Base-by-base conservation (phyloP, 208 protist genomes). In the Crithidia brevicula region DNA sequence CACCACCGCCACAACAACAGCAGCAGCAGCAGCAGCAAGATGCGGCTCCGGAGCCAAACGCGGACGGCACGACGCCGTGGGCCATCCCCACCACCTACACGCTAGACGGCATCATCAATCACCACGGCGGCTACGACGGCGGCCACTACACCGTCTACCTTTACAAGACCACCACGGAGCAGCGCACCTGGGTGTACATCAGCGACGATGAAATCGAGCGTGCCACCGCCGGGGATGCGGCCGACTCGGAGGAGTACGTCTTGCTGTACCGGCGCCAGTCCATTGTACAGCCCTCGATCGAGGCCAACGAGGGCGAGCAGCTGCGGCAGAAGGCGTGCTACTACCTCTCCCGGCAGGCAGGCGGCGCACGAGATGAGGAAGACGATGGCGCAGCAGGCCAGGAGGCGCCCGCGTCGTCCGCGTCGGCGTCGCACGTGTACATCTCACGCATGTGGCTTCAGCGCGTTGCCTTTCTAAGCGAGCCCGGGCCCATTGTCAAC, bases 61-160 rank as follows among this genome's bases (percentile, higher is more conserved):
- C 67, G 56, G 30, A 65, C 46, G 59, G 40, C 2, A 34, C 20
- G 13, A 28, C 47, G 22, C 30, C 43, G 62, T 58, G 42, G 38
- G 53, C 60, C 33, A 74, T 83, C 28, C 63, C 80, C 13, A 70
- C 83, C 46, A 94, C 87, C 25, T 97, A 96, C 82, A 83, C 89
- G 15, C 77, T 97, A 16, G 82, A 88, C 28, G 83, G 74, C 49
- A 79, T 96, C 11, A 86, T 97, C 11, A 87, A 89, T 33, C 93
- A 97, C 74, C 82, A 90, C 71, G 93, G 93, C 50, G 85, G 81
- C 60, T 85, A 89, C 45, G 72, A 77, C 20, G 83, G 89, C 23
- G 93, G 93, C 18, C 93, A 97, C 77, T 97, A 97, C 81, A 92
- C 87, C 31, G 80, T 81, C 38, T 95, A 79, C 71, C 72, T 82